Base-by-base conservation (phyloP, 345 rosid genomes). In the Arabidopsis suecica region DNA sequence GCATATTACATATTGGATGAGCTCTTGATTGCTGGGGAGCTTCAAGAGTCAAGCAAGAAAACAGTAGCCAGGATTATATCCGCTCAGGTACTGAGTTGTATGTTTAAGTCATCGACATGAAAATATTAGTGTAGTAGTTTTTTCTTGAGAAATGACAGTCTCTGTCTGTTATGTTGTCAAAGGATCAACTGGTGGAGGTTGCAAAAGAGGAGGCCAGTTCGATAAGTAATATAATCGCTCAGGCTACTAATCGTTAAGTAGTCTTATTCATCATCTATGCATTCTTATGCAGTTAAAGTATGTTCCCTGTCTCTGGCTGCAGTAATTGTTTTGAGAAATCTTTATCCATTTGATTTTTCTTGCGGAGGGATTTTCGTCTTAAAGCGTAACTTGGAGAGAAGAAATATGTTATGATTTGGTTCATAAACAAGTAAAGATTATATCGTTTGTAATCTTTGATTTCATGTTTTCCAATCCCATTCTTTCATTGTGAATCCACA, bases 41-140 rank as follows among this genome's bases (percentile, higher is more conserved):
- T 95, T 72, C 99, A 95, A 80, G 99, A 92, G 81, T 73, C 98
- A 0, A 95, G 99, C 87, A 95, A 95, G 84, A 95, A 95, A 72
- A 92, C 93, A 9, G 87, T 90, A 32, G 96, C 98, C 47, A 84
- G 93, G 82, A 77, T 90, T 67, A 87, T 95, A 67, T 88, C 93
- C 48, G 93, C 97, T 0, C 98, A 92, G 96, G 97, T 90, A 78
- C 75, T 37, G 33, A 73, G 5, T 47, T 71, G 3, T 49, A 41
- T 1, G 10, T 12, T 47, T 32, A 38, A 10, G 47, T 37, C 57
- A 37, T 48, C 1, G 3, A 50, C 55, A 71, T 65, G 40, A 61
- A 13, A 68, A 53, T 16, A 61, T 61, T 59, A 55, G 55, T 16
- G 3, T 44, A 20, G 1, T 16, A 16, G 23, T 16, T 62, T 10